A percentile compares a stretch with the other conserved stretches of the same genome.
Evolutionary conservation across 805 yeast genomes (phyloP).

Genomic region (Pichia californica): DNA sequence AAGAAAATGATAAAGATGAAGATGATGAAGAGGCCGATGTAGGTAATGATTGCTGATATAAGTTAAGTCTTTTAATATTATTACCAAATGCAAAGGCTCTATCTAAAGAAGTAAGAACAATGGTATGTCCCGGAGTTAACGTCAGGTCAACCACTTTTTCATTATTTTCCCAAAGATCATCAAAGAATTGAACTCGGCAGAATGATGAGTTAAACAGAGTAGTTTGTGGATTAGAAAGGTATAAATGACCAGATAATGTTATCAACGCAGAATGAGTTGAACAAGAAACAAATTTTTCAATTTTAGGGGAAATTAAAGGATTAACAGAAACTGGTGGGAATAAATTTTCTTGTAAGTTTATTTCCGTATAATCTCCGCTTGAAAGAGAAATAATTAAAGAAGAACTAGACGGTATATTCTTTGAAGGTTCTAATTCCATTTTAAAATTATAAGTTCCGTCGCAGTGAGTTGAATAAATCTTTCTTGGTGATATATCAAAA

Average conservation of each 20-base stretch:
- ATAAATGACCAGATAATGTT: conserved; percentile 9
- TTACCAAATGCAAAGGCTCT: conserved; percentile 77
- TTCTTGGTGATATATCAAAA: not conserved
- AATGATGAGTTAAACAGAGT: conserved; percentile 2
- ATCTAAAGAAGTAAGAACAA: conserved; percentile 47
- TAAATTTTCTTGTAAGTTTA: not conserved
- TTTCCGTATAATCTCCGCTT: conserved; percentile 3
- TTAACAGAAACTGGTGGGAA: conserved; percentile 4
- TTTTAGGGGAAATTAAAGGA: conserved; percentile 4
- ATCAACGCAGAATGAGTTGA: conserved; percentile 10
- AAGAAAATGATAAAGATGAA: not conserved
- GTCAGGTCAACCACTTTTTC: conserved; percentile 34
- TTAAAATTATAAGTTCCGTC: conserved; percentile 5
- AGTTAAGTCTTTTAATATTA: conserved; percentile 32
- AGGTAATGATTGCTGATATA: conserved; percentile 1
- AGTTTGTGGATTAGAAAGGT: conserved; percentile 1
- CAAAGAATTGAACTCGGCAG: conserved; percentile 10
- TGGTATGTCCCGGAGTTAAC: conserved; percentile 60
- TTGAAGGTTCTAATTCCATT: too few relatives aligned
- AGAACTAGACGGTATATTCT: not conserved
- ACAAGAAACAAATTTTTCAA: conserved; percentile 2
- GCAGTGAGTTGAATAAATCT: not conserved
- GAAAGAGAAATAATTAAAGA: conserved; percentile 3
- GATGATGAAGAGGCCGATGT: conserved; percentile 20
- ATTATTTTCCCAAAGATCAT: conserved; percentile 8